phyloP scores from a whole-genome alignment of 78 protist genomes.

The Dictyostelium firmibasis region DNA sequence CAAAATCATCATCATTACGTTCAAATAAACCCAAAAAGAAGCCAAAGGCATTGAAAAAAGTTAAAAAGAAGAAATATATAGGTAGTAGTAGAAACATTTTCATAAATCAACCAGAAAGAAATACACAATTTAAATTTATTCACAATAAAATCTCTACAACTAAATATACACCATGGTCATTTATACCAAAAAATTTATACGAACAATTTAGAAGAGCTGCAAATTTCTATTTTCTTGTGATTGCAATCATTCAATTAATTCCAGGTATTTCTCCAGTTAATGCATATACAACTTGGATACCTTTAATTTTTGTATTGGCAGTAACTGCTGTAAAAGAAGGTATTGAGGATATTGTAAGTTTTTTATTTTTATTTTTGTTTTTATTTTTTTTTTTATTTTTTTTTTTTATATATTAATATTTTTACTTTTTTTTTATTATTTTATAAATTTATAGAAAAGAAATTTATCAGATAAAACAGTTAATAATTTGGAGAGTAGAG shows the following conservation, averaged over 20 bases:
- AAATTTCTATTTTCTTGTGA: slow-evolving; percentile 90
- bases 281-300: slow-evolving; percentile 86
- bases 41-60: slow-evolving; percentile 56
- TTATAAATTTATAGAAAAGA: slow-evolving; percentile 31
- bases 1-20: slow-evolving; percentile 33
- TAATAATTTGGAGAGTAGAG: slow-evolving; percentile 47
- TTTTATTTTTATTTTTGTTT: background rate
- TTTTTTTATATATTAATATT: background rate
- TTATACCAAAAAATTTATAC: slow-evolving; percentile 83
- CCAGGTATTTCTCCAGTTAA: slow-evolving; percentile 85
- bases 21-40: slow-evolving; percentile 53
- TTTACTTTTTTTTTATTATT: background rate
- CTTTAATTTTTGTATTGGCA: slow-evolving; percentile 86
- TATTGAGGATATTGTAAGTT: slow-evolving; percentile 87
- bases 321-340: slow-evolving; percentile 89
- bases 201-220: slow-evolving; percentile 88
- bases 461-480: slow-evolving; percentile 61
- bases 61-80: slow-evolving; percentile 55
- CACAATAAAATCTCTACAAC: slow-evolving; percentile 73
- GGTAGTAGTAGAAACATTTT: slow-evolving; percentile 35
- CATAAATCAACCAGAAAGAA: slow-evolving; percentile 34
- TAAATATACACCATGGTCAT: slow-evolving; percentile 77
- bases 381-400: background rate
- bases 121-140: slow-evolving; percentile 9
- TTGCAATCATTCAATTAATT: slow-evolving; percentile 82